Conservation (phyloP, 2,329 filamentous ascomycete species). For the Fusarium sublunatum region DNA sequence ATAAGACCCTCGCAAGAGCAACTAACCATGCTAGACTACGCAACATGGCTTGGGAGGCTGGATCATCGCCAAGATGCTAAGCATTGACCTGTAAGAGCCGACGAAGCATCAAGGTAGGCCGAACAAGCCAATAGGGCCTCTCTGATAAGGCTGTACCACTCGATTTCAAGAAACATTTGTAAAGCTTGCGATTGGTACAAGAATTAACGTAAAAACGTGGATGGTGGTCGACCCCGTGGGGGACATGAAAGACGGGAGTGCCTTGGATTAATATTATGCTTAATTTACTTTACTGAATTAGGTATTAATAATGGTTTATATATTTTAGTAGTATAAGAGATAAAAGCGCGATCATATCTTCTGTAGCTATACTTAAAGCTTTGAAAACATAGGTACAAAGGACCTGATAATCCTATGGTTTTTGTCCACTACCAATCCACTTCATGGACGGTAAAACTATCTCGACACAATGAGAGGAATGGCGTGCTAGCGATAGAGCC, state of each 20-base stretch:
- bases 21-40: neutral
- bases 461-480: slow-evolving; percentile 29
- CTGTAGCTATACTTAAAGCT: no score
- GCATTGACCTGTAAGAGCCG: slow-evolving; percentile 15
- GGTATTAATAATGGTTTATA: no score
- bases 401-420: no score
- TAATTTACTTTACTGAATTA: no score
- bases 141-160: slow-evolving; percentile 32
- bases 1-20: neutral
- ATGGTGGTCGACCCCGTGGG: neutral
- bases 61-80: neutral
- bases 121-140: slow-evolving; percentile 22
- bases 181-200: neutral
- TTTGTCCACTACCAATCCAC: neutral
- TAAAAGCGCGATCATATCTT: no score
- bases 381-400: no score
- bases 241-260: slow-evolving; percentile 10
- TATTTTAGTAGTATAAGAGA: no score
- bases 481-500: slow-evolving; percentile 37
- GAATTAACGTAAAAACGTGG: neutral
- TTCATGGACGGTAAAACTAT: slow-evolving; percentile 23
- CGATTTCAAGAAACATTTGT: neutral
- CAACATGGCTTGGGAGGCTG: neutral
- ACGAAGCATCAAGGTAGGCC: slow-evolving; percentile 8
- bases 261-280: no score